Evolutionary conservation across 495 filamentous ascomycete species (phyloP).

Genomic region (Jackrogersella minutella): DNA sequence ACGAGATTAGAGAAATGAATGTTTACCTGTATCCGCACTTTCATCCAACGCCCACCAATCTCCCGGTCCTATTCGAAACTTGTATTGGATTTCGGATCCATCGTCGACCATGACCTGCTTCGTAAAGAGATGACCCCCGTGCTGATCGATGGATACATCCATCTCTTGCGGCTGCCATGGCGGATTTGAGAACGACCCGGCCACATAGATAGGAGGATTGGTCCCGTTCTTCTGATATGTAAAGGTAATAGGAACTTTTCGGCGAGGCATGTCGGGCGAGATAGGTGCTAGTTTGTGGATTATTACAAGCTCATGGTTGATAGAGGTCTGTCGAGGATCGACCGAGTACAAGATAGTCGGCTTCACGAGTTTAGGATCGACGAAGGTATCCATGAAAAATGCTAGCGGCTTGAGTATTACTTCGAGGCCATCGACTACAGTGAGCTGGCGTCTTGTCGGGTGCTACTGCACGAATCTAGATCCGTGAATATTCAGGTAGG

Average conservation of each 20-base stretch:
- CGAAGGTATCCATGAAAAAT: conserved; percentile 28
- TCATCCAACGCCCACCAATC: conserved; percentile 74
- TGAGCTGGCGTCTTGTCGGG: conserved; percentile 2
- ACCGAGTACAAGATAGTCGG: conserved; percentile 28
- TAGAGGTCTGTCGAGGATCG: conserved; percentile 26
- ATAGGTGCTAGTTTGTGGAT: conserved; percentile 18
- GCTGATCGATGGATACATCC: conserved; percentile 53
- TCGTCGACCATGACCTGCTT: conserved; percentile 57
- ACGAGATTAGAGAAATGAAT: neutral
- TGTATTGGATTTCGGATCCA: conserved; percentile 68
- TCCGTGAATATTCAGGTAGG: conserved; percentile 13
- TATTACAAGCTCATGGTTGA: conserved; percentile 35
- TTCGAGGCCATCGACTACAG: conserved; percentile 17
- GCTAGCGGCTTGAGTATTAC: neutral
- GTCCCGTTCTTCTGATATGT: conserved; percentile 65
- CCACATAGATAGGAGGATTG: conserved; percentile 68
- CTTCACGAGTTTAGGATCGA: conserved; percentile 34
- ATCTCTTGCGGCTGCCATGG: conserved; percentile 71
- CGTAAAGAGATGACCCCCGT: conserved; percentile 53
- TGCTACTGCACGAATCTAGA: conserved; percentile 17
- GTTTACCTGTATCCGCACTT: conserved; percentile 58
- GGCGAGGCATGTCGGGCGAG: conserved; percentile 48
- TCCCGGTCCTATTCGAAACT: conserved; percentile 69
- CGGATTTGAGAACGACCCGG: conserved; percentile 70
- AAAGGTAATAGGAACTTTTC: conserved; percentile 58